Percentiles rank a stretch among this genome's conserved stretches.
Evolutionary conservation across 768 basidiomycete genomes (phyloP).

Genomic region (Phaeotremella skinneri): DNA sequence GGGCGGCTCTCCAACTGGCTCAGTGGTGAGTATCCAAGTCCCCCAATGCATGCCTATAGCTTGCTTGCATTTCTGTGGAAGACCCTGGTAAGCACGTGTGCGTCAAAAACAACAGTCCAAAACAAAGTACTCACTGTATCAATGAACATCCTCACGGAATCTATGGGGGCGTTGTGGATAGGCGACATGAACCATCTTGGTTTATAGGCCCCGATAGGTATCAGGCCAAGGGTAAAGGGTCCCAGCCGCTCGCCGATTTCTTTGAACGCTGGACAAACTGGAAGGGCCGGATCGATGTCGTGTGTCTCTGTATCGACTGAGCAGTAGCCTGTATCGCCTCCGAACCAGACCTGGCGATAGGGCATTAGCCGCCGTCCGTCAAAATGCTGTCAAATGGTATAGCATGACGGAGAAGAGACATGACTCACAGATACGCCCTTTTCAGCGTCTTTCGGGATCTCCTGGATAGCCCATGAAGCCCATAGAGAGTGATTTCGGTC

Average conservation of each 20-base stretch:
- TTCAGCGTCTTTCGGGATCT: slow-evolving; percentile 1
- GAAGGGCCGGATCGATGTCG: slow-evolving; percentile 42
- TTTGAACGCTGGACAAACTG: slow-evolving; percentile 69
- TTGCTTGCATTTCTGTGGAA: slow-evolving; percentile 52
- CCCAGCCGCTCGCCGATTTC: slow-evolving; percentile 66
- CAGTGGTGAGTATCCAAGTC: slow-evolving; percentile 39
- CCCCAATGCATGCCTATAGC: slow-evolving; percentile 73
- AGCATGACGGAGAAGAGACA: not conserved
- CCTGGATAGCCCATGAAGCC: slow-evolving; percentile 65
- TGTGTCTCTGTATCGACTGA: slow-evolving; percentile 36
- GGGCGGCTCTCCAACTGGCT: slow-evolving; percentile 63
- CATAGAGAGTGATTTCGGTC: slow-evolving; percentile 64
- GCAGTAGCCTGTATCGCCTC: slow-evolving; percentile 62
- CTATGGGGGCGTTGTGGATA: slow-evolving; percentile 67
- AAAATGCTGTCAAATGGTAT: not conserved
- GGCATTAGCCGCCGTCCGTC: slow-evolving; percentile 1
- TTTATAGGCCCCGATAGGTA: slow-evolving; percentile 59
- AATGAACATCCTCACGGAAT: slow-evolving; percentile 66
- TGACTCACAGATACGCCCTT: slow-evolving; percentile 19
- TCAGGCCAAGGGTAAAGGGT: slow-evolving; percentile 66
- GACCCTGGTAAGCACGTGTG: not conserved
- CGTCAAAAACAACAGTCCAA: not conserved
- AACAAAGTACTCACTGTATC: slow-evolving; percentile 57
- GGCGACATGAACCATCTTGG: slow-evolving; percentile 55
- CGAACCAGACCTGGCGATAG: slow-evolving; percentile 56